These are phyloP conservation scores for Chrysoporthe puriensis DNA, from an alignment of 2,329 filamentous ascomycete species.

Conservation along the genomic window DNA sequence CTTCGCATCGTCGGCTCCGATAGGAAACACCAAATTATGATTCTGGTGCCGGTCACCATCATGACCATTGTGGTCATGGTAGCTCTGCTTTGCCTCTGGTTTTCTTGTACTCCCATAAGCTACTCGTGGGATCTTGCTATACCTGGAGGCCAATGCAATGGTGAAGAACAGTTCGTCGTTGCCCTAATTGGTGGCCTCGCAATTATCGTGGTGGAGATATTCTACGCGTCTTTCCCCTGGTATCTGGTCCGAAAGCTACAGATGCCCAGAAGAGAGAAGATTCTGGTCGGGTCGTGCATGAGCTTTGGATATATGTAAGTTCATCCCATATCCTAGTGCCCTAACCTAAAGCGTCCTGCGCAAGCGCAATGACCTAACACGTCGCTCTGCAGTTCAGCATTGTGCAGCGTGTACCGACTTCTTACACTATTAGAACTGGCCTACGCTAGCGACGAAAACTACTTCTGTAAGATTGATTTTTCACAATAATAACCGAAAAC, in stretches of 20 bases:
- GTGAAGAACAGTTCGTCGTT: slow-evolving; percentile 6
- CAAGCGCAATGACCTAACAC: neutral
- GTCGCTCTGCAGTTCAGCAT: slow-evolving; percentile 8
- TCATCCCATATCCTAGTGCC: too few species aligned
- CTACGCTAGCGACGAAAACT: neutral
- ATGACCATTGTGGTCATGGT: slow-evolving; percentile 7
- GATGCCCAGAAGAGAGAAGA: slow-evolving; percentile 27
- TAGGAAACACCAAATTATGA: neutral
- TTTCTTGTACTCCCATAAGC: slow-evolving; percentile 22
- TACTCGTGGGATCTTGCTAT: slow-evolving; percentile 21
- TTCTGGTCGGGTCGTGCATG: slow-evolving; percentile 26
- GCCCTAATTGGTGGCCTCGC: neutral
- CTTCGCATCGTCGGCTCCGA: slow-evolving; percentile 18
- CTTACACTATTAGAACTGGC: slow-evolving; percentile 3
- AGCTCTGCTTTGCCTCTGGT: slow-evolving; percentile 16
- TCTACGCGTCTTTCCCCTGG: slow-evolving; percentile 27
- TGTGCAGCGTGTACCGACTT: slow-evolving; percentile 21
- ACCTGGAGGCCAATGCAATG: slow-evolving; percentile 10
- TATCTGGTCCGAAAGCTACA: slow-evolving; percentile 17
- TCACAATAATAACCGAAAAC: neutral
- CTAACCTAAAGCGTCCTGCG: too few species aligned
- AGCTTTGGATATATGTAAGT: slow-evolving; percentile 26
- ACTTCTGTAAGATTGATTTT: slow-evolving; percentile 15
- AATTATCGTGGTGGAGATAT: slow-evolving; percentile 22
- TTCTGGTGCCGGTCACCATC: slow-evolving; percentile 16